Base-by-base conservation (phyloP, 495 filamentous ascomycete genomes). In the Articulospora tetracladia region DNA sequence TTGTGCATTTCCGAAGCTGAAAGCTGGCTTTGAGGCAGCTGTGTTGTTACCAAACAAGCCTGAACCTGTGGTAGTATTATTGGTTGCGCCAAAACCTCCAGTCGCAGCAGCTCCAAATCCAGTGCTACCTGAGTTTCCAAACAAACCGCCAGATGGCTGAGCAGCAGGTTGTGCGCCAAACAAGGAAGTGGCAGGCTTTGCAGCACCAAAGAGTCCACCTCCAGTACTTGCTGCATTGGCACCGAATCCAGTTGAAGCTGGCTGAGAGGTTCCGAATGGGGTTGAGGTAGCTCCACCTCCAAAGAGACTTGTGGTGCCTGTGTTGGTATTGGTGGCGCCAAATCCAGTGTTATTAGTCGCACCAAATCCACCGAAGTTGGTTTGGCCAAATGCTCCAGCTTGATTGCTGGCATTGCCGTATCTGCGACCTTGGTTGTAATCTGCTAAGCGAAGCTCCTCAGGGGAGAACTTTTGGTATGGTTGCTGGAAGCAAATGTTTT, bases 391-490 rank as follows among this genome's bases (percentile, higher is more conserved):
- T 3, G 87, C 90, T 30, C 91, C 91, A 44, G 87, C 82, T 68
- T 90, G 87, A 52, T 90, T 91, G 57, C 89, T 90, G 22, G 82
- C 79, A 64, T 91, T 93, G 8, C 92, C 94, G 64, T 78, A 89
- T 34, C 86, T 84, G 58, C 94, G 83, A 24, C 94, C 94, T 76
- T 90, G 86, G 55, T 85, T 83, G 73, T 98, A 98, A 74, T 98
- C 94, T 32, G 83, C 90, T 57, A 96, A 72, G 68, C 94, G 84
- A 48, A 98, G 73, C 72, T 98, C 94, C 70, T 98, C 94, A 34
- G 90, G 84, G 3, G 91, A 97, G 73, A 84, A 97, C 61, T 92
- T 92, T 69, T 83, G 84, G 74, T 97, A 98, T 0, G 91, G 84
- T 49, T 85, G 86, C 80, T 89, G 87, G 65, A 96, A 95, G 15